Base-by-base conservation (phyloP, 305 asterid species). In the Rubia occidens region DNA sequence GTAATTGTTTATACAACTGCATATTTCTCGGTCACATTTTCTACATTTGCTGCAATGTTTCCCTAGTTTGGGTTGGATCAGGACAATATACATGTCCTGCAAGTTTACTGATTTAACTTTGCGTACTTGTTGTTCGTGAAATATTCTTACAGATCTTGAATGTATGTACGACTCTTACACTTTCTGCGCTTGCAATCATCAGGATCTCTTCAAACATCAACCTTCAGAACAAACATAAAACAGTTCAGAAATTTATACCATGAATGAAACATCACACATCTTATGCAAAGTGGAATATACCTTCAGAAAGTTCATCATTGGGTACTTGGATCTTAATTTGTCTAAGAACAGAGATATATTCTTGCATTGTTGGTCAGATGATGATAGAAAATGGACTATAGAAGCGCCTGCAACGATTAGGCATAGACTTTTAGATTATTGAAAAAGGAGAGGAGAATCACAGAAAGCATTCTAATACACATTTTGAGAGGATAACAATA, bases 261-360 rank as follows among this genome's bases (percentile, higher is more conserved):
- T 20, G 11, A 47, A 37, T 24, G 17, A 49, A 49, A 2, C 15
- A n/a, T 40, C 60, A 47, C 7, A 56, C 11, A 3, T 3, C 53
- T n/a, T 43, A 39, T 8, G 65, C 18, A 26, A 6, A 82, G 80
- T 79, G 82, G 71, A 77, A 81, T 24, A 45, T 77, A 84, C 98
- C 97, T 82, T 85, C 76, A 88, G 85, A 78, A 93, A 90, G 71
- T 76, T 87, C 64, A 86, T 73, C 20, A 90, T 79, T 1, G 98
- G 97, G 74, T 87, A 93, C 43, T 82, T 84, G 66, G 77, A 37
- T 81, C 96, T 85, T 66, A 90, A 74, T 18, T 76, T 44, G 79
- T 86, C 89, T 72, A 93, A 72, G 76, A 85, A 78, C 37, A 86
- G 83, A 72, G 98, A 86, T 72, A 93, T 82, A 74, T 86, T 83